Conservation (phyloP, 164 flowering plant species). For the Buxus sempervirens region DNA sequence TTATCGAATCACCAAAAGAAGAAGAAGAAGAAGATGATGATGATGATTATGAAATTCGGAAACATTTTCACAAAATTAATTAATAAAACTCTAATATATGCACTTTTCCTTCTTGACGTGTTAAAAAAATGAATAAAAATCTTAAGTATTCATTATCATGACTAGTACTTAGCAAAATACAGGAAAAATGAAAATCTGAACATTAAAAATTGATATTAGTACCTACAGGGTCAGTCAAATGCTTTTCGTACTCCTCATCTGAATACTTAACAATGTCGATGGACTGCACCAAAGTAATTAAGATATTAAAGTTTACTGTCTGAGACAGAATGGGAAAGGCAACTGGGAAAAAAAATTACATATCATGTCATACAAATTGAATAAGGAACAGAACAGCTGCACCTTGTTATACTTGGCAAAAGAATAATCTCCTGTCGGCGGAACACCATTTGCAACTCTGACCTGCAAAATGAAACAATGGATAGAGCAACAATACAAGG, state of each 20-base stretch:
- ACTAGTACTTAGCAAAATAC: background rate
- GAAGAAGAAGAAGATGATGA: no score
- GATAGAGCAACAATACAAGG: no score
- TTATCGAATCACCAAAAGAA: background rate
- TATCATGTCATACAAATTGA: background rate
- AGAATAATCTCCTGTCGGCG: conserved; percentile 93
- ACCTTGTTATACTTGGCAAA: conserved; percentile 99
- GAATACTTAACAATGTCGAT: conserved; percentile 79
- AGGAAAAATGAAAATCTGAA: background rate
- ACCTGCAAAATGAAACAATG: conserved; percentile 46
- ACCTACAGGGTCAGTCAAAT: conserved; percentile 90
- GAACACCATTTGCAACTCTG: conserved; percentile 89
- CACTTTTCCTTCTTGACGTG: no score
- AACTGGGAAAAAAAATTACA: background rate
- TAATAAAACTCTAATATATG: no score
- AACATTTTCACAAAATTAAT: no score
- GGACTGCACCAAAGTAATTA: conserved; percentile 51
- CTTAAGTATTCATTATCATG: background rate
- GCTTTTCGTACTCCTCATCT: conserved; percentile 92
- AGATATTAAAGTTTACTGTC: no score
- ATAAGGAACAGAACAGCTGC: background rate
- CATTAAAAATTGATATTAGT: conserved; percentile 21
- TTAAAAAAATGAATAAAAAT: background rate
- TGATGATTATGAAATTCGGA: background rate
- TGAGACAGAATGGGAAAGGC: no score